phyloP scores from a whole-genome alignment of 2,329 filamentous ascomycete species.

The Penicillium sp. region DNA sequence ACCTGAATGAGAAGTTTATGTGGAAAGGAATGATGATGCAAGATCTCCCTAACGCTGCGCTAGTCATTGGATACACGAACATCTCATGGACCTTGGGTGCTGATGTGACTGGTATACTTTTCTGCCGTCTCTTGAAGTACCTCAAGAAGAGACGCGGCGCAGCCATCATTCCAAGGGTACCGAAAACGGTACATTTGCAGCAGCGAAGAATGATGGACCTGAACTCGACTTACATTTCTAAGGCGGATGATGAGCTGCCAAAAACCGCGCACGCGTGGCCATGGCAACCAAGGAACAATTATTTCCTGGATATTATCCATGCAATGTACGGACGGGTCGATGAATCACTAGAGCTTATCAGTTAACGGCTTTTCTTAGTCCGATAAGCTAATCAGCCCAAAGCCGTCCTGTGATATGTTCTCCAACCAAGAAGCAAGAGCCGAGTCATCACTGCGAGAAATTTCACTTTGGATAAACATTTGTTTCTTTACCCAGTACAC shows the following conservation, averaged over 20 bases:
- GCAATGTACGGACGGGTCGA: conserved; percentile 41
- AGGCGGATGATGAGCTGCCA: conserved; percentile 38
- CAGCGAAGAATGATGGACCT: conserved; percentile 40
- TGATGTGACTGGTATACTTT: conserved; percentile 46
- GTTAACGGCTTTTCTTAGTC: no score
- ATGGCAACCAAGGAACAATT: conserved; percentile 45
- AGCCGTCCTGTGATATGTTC: no score
- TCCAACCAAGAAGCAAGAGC: no score
- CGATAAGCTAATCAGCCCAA: no score
- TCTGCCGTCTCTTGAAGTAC: conserved; percentile 40
- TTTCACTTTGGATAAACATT: no score
- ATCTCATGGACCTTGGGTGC: conserved; percentile 52
- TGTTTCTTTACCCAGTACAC: no score
- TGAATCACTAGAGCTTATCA: conserved; percentile 37
- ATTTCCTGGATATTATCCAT: conserved; percentile 44
- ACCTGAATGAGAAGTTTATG: conserved; percentile 40
- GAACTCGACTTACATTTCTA: conserved; percentile 44
- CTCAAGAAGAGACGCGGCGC: conserved; percentile 30
- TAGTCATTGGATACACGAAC: conserved; percentile 51
- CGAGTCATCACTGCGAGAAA: no score
- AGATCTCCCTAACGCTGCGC: conserved; percentile 48
- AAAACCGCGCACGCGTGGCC: conserved; percentile 44
- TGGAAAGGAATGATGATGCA: conserved; percentile 52
- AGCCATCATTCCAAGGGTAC: no score
- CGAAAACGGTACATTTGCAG: conserved; percentile 32